Evolutionary conservation across 169 alveolate genomes (phyloP), one percentile per base, ranked within the genome.

Genomic region (Plasmodium coatneyi): DNA sequence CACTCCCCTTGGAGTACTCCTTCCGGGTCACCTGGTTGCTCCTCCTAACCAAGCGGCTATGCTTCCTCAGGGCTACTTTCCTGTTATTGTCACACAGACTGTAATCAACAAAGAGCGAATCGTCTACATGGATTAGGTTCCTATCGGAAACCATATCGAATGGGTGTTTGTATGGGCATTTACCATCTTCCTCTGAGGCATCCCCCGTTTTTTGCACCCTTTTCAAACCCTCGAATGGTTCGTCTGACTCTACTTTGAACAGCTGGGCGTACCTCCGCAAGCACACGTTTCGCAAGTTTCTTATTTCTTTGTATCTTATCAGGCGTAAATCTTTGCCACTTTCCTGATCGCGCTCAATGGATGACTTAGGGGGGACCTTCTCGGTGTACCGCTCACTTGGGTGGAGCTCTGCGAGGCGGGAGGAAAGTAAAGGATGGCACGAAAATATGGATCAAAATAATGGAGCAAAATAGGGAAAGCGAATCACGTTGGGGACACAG

Each of bases 341-440:
- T 28, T 49, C 4, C 30, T 1, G 14, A 0, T 25, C 16, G 12
- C 6, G 22, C 6, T 9, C 25, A 9, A 32, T n/a, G 28, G n/a
- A 19, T n/a, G 6, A n/a, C 39, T 66, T 36, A 25, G 32, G 72
- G 4, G 25, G 14, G 14, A 7, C 91, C 32, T 89, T 78, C 5
- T 89, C 94, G 25, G 83, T 79, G 82, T 89, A 89, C 19, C 46
- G 66, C 46, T 89, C 80, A 25, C 94, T 89, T 70, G 30, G 81
- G 82, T 89, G 71, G 39, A 79, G 10, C 22, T 70, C 94, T 89
- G 60, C 28, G 30, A 52, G 5, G 41, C 0, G 56, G 5, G 7
- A 22, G 78, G 30, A 19, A 32, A 12, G 41, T 0, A 14, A 49
- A 49, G 25, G 41, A 28, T 2, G 66, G 30, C 0, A 80, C 9